Evolutionary conservation across 208 protist genomes (phyloP).

Genomic region (Kentomonas sorsogonicus): DNA sequence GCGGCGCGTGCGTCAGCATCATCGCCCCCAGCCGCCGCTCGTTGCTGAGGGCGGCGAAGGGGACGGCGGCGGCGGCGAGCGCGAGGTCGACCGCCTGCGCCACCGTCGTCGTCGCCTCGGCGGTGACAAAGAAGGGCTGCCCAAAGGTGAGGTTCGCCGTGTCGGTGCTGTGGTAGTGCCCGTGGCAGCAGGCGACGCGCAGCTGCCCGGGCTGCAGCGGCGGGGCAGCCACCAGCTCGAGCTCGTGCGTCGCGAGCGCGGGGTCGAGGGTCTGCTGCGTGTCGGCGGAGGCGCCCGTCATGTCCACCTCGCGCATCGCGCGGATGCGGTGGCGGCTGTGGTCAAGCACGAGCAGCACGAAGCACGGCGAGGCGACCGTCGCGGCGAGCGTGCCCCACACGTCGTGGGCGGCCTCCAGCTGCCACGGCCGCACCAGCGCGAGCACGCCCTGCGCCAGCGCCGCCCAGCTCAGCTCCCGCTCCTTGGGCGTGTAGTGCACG

Average conservation of each 20-base stretch:
- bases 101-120: conserved; percentile 37
- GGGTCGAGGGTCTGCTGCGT: conserved; percentile 10
- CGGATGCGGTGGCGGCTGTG: conserved; percentile 21
- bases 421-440: conserved; percentile 25
- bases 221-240: conserved; percentile 37
- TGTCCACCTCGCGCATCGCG: conserved; percentile 38
- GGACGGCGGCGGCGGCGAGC: conserved; percentile 30
- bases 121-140: conserved; percentile 64
- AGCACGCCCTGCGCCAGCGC: conserved; percentile 24
- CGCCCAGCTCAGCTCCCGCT: conserved; percentile 15
- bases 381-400: conserved; percentile 28
- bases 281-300: conserved; percentile 10
- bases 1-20: conserved; percentile 41
- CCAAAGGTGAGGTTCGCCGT: conserved; percentile 24
- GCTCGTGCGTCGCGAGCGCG: conserved; percentile 22
- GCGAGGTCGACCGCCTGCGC: conserved; percentile 30
- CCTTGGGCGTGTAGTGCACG: conserved; percentile 24
- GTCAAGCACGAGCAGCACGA: conserved; percentile 37
- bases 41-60: conserved; percentile 26
- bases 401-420: conserved; percentile 29
- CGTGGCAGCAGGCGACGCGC: conserved; percentile 67
- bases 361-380: conserved; percentile 27
- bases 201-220: conserved; percentile 36
- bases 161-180: conserved; percentile 25
- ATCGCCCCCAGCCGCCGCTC: conserved; percentile 30